Conservation (phyloP, 352 stramenopile genomes). For the Plasmopara halstedii region DNA sequence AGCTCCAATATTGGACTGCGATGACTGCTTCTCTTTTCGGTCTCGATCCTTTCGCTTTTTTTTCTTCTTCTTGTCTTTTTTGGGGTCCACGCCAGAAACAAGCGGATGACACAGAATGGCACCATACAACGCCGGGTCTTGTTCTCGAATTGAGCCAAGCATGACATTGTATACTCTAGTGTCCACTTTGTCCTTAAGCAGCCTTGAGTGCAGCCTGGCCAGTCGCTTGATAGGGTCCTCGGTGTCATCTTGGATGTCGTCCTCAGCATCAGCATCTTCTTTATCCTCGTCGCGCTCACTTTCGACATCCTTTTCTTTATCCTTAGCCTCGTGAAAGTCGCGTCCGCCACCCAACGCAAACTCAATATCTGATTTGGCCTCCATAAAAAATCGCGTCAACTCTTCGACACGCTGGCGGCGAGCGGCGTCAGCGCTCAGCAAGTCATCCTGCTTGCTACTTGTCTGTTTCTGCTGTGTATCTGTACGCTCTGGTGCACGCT, state of each 20-base stretch:
- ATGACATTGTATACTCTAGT: conserved; percentile 71
- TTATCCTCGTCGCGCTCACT: conserved; percentile 60
- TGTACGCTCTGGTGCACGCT: conserved; percentile 43
- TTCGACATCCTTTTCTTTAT: conserved; percentile 62
- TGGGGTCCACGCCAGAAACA: conserved; percentile 64
- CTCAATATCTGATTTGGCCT: conserved; percentile 86
- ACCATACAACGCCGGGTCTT: conserved; percentile 73
- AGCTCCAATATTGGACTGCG: conserved; percentile 21
- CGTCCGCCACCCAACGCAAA: conserved; percentile 69
- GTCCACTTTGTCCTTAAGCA: conserved; percentile 68
- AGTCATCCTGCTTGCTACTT: conserved; percentile 44
- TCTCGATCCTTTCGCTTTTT: conserved; percentile 80
- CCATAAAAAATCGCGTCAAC: conserved; percentile 85
- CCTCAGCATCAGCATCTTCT: conserved; percentile 44
- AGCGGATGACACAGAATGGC: conserved; percentile 81
- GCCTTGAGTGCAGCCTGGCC: conserved; percentile 38
- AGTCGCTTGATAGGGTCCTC: conserved; percentile 38
- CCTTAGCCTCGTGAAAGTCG: conserved; percentile 60
- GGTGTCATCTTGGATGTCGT: conserved; percentile 39
- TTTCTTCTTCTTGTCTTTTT: conserved; percentile 79
- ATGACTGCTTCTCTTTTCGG: conserved; percentile 57
- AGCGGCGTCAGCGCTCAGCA: conserved; percentile 67
- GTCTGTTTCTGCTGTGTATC: conserved; percentile 26
- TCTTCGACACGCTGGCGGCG: conserved; percentile 78
- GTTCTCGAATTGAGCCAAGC: conserved; percentile 68